Conservation (phyloP, 148 eudicot species). For the Rhododendron ferrugineum region DNA sequence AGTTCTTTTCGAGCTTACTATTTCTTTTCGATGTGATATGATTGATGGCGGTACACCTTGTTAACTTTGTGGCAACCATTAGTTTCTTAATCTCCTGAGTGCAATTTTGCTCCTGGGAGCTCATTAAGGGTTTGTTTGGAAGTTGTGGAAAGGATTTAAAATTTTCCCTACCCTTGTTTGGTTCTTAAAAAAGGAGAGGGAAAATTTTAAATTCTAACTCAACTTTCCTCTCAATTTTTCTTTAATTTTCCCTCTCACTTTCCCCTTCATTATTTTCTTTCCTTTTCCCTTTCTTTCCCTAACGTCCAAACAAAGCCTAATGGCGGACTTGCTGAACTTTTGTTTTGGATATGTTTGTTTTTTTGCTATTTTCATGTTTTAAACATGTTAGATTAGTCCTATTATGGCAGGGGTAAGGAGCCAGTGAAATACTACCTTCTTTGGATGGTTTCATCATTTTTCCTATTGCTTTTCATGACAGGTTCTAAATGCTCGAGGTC, state of each 20-base stretch:
- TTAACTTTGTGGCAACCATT: neutral
- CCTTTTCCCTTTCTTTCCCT: too few species aligned
- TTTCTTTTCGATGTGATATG: neutral
- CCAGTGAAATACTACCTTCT: neutral
- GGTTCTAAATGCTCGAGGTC: slow-evolving; percentile 70
- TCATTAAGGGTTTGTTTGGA: neutral
- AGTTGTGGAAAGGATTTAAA: too few species aligned
- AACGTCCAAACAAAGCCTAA: too few species aligned
- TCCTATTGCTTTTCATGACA: slow-evolving; percentile 17
- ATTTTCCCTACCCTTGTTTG: too few species aligned
- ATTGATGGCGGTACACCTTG: neutral
- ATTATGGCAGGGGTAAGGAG: neutral
- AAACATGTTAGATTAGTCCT: neutral
- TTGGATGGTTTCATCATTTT: neutral
- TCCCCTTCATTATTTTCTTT: too few species aligned
- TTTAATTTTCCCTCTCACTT: too few species aligned
- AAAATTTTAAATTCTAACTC: too few species aligned
- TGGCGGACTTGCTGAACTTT: neutral
- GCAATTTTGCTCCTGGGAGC: neutral
- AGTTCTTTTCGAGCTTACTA: neutral
- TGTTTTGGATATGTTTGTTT: neutral
- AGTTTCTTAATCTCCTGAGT: neutral
- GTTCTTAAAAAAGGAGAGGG: too few species aligned
- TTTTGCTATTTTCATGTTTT: neutral
- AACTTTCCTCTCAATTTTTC: too few species aligned